These are phyloP conservation scores for Claviceps cyperi DNA, from an alignment of 2,329 filamentous ascomycete genomes.

Conservation along the genomic window DNA sequence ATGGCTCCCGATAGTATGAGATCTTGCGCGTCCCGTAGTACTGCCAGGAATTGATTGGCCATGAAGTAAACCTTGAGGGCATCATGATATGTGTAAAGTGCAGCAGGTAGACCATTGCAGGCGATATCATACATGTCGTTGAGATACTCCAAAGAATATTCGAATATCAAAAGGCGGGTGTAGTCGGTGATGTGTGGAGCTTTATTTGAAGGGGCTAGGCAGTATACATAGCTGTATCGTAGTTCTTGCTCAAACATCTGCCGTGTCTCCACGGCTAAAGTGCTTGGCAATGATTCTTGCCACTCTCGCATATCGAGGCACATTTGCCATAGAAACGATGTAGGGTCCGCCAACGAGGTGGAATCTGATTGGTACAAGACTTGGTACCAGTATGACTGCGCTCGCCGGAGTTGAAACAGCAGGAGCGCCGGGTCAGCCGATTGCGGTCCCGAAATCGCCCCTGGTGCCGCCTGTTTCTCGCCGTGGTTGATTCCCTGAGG, in stretches of 20 bases:
- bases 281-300: slow-evolving; percentile 60
- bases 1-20: slow-evolving; percentile 36
- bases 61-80: slow-evolving; percentile 71
- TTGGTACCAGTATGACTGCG: slow-evolving; percentile 84
- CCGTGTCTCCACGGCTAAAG: slow-evolving; percentile 49
- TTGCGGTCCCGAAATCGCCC: slow-evolving; percentile 29
- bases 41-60: slow-evolving; percentile 47
- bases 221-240: slow-evolving; percentile 82
- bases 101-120: slow-evolving; percentile 40
- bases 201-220: slow-evolving; percentile 65
- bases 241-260: slow-evolving; percentile 77
- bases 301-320: slow-evolving; percentile 67
- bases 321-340: slow-evolving; percentile 60
- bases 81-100: slow-evolving; percentile 76
- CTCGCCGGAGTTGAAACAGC: slow-evolving; percentile 68
- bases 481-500: slow-evolving; percentile 38
- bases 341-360: slow-evolving; percentile 50
- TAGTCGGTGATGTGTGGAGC: slow-evolving; percentile 62
- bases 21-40: slow-evolving; percentile 43
- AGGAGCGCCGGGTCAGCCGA: slow-evolving; percentile 57
- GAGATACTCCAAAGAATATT: slow-evolving; percentile 73
- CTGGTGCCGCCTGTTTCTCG: slow-evolving; percentile 26
- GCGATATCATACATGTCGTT: slow-evolving; percentile 57
- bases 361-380: slow-evolving; percentile 69
- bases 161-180: slow-evolving; percentile 68